Evolutionary conservation across 2,329 filamentous ascomycete species (phyloP).

Genomic region (Arthroderma sp.): DNA sequence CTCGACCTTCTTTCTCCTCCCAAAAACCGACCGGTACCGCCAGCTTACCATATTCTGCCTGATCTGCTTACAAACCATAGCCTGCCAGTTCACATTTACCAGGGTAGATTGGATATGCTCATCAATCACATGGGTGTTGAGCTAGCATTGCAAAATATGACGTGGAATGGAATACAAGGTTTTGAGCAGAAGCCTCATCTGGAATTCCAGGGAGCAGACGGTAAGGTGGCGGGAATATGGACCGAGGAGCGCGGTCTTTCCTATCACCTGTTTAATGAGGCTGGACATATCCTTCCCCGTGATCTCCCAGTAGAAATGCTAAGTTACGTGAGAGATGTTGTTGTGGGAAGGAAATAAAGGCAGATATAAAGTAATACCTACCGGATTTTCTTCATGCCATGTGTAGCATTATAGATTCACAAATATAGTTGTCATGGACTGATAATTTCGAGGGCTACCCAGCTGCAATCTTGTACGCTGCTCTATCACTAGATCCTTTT

Average conservation of each 20-base stretch:
- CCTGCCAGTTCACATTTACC: conserved; percentile 24
- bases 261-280: conserved; percentile 24
- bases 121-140: conserved; percentile 27
- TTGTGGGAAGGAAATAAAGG: conserved; percentile 11
- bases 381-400: too few species aligned
- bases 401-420: too few species aligned
- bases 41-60: conserved; percentile 23
- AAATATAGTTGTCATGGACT: too few species aligned
- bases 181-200: conserved; percentile 19
- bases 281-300: conserved; percentile 23
- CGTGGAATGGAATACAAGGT: conserved; percentile 26
- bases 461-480: too few species aligned
- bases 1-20: conserved; percentile 15
- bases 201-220: conserved; percentile 8
- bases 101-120: conserved; percentile 26
- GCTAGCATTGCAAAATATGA: conserved; percentile 29
- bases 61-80: conserved; percentile 19
- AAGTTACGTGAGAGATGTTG: conserved; percentile 24
- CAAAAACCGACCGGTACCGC: conserved; percentile 15
- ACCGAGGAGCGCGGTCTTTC: conserved; percentile 22
- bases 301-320: conserved; percentile 23
- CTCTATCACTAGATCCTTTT: too few species aligned
- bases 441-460: too few species aligned
- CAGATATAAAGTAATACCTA: too few species aligned
- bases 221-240: conserved; percentile 18